A percentile compares a stretch with the other conserved stretches of the same genome.
phyloP scores from a whole-genome alignment of 805 yeast species.

The Deakozyma indianensis region DNA sequence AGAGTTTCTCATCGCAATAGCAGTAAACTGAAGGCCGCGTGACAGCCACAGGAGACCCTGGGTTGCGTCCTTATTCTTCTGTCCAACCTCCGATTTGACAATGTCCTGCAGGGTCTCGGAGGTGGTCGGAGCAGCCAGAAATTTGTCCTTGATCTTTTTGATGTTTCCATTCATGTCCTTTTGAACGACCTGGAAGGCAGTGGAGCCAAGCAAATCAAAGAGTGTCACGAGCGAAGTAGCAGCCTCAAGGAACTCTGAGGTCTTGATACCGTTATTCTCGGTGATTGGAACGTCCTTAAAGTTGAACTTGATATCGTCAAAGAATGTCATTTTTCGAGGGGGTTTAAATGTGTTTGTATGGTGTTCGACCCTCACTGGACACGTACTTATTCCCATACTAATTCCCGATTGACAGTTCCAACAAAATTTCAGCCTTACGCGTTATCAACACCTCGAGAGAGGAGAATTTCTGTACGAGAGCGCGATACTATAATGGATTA shows the following conservation, averaged over 20 bases:
- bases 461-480: no score
- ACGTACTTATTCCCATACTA: background rate
- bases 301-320: slow-evolving; percentile 61
- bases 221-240: slow-evolving; percentile 70
- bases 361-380: background rate
- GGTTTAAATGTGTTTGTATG: background rate
- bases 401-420: slow-evolving; percentile 5
- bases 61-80: slow-evolving; percentile 62
- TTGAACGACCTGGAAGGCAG: slow-evolving; percentile 77
- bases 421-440: slow-evolving; percentile 11
- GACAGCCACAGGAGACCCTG: slow-evolving; percentile 83
- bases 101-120: slow-evolving; percentile 64
- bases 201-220: slow-evolving; percentile 67
- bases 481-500: no score
- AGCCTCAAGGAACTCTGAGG: slow-evolving; percentile 68
- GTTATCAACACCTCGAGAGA: no score
- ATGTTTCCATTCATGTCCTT: slow-evolving; percentile 82
- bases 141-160: slow-evolving; percentile 53
- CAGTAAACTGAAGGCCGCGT: slow-evolving; percentile 77
- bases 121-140: slow-evolving; percentile 47
- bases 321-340: slow-evolving; percentile 37
- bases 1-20: slow-evolving; percentile 73
- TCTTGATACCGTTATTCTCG: slow-evolving; percentile 47
- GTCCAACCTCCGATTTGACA: slow-evolving; percentile 55
- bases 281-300: slow-evolving; percentile 60